Conservation (phyloP, 495 filamentous ascomycete species). For the Margaritispora aquatica region DNA sequence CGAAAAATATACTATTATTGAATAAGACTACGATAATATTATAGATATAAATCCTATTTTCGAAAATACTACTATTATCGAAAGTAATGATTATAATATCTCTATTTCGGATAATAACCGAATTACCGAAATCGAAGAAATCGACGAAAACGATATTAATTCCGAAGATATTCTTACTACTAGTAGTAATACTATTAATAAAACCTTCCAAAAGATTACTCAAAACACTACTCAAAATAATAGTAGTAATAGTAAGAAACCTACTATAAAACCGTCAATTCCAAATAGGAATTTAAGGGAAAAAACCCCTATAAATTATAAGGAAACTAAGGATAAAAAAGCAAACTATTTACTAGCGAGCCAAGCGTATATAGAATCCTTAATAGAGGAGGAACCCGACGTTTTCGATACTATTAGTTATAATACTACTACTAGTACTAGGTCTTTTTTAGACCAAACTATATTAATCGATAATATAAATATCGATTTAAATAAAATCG, state of each 20-base stretch:
- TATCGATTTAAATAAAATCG: neutral
- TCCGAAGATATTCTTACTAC: neutral
- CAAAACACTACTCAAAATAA: neutral
- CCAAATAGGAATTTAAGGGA: too few species aligned
- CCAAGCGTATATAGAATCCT: neutral
- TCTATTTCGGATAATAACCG: neutral
- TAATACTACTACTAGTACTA: neutral
- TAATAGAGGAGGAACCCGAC: neutral
- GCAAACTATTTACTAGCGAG: neutral
- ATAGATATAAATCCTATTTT: neutral
- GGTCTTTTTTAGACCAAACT: neutral
- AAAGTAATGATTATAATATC: neutral
- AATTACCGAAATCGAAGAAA: neutral
- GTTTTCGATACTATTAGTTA: neutral
- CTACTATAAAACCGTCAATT: too few species aligned
- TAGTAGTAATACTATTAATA: neutral
- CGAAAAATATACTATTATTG: conserved; percentile 5
- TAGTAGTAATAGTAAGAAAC: neutral
- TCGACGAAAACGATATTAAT: neutral
- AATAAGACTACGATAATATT: conserved; percentile 5
- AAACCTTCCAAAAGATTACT: neutral
- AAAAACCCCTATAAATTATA: neutral
- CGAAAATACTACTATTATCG: neutral
- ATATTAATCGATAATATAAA: neutral
- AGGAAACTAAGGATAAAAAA: too few species aligned